Evolutionary conservation across 192 early-diverging fungal genomes (phyloP).

Genomic region (Coemansia sp.): DNA sequence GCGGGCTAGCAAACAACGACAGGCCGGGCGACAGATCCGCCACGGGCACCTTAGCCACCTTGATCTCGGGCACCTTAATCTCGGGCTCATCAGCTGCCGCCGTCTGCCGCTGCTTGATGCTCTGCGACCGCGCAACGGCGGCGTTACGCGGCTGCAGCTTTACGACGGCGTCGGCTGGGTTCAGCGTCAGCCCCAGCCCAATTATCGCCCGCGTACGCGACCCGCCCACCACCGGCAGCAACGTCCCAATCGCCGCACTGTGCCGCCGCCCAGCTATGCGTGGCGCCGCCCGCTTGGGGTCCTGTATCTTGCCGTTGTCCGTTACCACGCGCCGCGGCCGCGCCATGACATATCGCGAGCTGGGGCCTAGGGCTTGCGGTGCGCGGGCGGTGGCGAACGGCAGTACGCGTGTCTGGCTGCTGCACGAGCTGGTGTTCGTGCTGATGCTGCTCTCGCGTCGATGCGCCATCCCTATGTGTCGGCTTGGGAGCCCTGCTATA

Average conservation of each 20-base stretch:
- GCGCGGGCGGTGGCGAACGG: conserved; percentile 28
- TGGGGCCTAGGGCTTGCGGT: too few relatives aligned
- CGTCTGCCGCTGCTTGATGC: not conserved
- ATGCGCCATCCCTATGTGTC: conserved; percentile 6
- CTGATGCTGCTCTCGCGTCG: conserved; percentile 44
- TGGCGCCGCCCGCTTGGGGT: conserved; percentile 4
- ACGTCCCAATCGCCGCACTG: conserved; percentile 23
- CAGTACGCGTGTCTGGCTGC: conserved; percentile 35
- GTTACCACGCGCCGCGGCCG: conserved; percentile 40
- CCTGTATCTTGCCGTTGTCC: not conserved
- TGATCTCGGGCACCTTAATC: not conserved
- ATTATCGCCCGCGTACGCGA: conserved; percentile 34
- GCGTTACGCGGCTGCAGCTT: conserved; percentile 21
- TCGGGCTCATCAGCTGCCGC: not conserved
- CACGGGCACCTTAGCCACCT: not conserved
- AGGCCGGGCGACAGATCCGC: not conserved
- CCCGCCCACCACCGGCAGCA: conserved; percentile 7
- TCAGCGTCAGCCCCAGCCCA: conserved; percentile 43
- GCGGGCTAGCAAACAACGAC: not conserved
- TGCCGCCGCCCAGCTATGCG: not conserved
- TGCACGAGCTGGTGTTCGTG: conserved; percentile 37
- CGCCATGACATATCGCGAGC: too few relatives aligned
- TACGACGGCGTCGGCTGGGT: conserved; percentile 41
- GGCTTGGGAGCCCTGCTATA: not conserved
- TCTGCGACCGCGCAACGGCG: not conserved